Base-by-base conservation (phyloP, 768 basidiomycete species). In the Suillus variegatus region DNA sequence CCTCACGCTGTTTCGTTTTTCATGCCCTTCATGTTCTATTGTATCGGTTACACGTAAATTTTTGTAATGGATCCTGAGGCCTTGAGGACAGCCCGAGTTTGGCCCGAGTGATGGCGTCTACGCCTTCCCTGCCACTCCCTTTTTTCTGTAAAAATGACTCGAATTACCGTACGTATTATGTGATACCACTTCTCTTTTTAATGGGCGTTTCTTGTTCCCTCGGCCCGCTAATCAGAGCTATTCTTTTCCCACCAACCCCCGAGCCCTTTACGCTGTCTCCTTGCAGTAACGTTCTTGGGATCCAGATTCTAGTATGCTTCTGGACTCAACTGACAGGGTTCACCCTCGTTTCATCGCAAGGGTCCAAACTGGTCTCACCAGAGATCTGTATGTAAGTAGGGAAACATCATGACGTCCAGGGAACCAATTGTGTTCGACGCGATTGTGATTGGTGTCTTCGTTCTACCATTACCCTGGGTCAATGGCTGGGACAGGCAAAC, bases 11-110 rank as follows among this genome's bases (percentile, higher is more conserved):
- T 58, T 60, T 60, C 58, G 25, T 43, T 60, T 43, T 60, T 25
- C 58, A 43, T 41, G 40, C 36, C 13, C 56, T 16, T 57, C 55
- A 57, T 60, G 25, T 58, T 58, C 58, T 43, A 60, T 43, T 60
- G 58, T 60, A 60, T 43, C 25, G 16, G 58, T 43, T 41, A 32
- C 58, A 12, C 41, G 41, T 43, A 60, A 28, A 20, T 7, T 20
- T 60, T 12, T 43, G 58, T 60, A 60, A 60, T 60, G 58, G 58
- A 60, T 43, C 28, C 22, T 25, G 22, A 25, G 49, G n/a, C 18
- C 14, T 41, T 32, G 32, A 32, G 6, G 32, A 32, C 32, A 13
- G 20, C 43, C n/a, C 9, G 54, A n/a, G 32, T 32, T n/a, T 28
- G 28, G 28, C 28, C 28, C 10, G 47, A 32, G 51, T 32, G 28